A percentile compares a stretch with the other conserved stretches of the same genome.
Conservation (phyloP, 202 grass and related monocot species). For the Panicum virgatum region DNA sequence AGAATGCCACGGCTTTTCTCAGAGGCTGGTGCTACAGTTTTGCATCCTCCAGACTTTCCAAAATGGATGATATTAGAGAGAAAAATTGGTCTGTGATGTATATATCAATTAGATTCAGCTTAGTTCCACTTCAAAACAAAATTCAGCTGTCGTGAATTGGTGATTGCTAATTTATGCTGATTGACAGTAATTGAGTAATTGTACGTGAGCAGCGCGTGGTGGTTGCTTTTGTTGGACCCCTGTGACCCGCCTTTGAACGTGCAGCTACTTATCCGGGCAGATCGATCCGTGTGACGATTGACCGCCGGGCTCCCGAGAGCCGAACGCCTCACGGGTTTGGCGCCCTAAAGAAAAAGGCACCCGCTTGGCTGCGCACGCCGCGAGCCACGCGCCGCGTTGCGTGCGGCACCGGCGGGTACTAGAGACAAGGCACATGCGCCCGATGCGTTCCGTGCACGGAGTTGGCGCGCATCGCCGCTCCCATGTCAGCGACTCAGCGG, state of each 20-base stretch:
- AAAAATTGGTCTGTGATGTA: slow-evolving; percentile 20
- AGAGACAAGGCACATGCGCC: background rate
- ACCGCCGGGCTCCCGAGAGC: slow-evolving; percentile 17
- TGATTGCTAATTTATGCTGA: background rate
- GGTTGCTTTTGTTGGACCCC: background rate
- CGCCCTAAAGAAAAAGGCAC: background rate
- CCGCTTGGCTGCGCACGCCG: background rate
- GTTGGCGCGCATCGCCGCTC: background rate
- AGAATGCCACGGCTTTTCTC: slow-evolving; percentile 30
- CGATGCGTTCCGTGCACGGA: slow-evolving; percentile 36
- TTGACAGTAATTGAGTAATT: background rate
- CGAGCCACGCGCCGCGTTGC: background rate
- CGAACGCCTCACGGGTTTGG: slow-evolving; percentile 14
- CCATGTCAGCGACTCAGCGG: background rate
- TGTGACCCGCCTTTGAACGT: background rate
- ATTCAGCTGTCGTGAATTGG: background rate
- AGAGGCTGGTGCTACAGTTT: slow-evolving; percentile 6
- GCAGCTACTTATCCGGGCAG: background rate
- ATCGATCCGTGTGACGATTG: background rate
- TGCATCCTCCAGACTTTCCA: background rate
- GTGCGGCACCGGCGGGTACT: background rate
- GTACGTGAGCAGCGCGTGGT: background rate
- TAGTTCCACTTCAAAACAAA: background rate
- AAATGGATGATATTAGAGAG: background rate
- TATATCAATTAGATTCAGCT: slow-evolving; percentile 16